These are phyloP conservation scores for Scheffersomyces ergatensis DNA, from an alignment of 805 yeast species.

Conservation along the genomic window DNA sequence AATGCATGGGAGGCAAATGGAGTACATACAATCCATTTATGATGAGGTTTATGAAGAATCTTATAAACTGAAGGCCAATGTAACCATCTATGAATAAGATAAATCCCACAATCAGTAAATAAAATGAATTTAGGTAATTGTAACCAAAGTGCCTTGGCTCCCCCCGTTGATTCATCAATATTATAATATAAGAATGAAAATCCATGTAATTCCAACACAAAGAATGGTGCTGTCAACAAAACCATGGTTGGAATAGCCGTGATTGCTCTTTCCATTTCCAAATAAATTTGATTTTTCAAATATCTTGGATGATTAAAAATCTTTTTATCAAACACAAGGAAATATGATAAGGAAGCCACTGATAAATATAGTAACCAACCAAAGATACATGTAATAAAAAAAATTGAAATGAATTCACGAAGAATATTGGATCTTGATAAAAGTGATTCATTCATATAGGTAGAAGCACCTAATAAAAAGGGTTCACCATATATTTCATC, in stretches of 20 bases:
- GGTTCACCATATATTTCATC: conserved; percentile 63
- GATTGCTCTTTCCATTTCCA: conserved; percentile 78
- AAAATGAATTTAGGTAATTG: conserved; percentile 80
- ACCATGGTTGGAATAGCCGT: conserved; percentile 91
- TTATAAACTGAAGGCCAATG: conserved; percentile 93
- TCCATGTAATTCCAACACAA: conserved; percentile 79
- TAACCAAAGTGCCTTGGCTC: conserved; percentile 58
- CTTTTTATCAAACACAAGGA: conserved; percentile 78
- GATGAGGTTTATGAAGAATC: conserved; percentile 91
- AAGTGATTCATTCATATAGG: conserved; percentile 61
- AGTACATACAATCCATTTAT: conserved; percentile 98
- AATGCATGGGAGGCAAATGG: conserved; percentile 98
- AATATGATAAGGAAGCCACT: conserved; percentile 75
- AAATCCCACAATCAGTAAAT: conserved; percentile 93
- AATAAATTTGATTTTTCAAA: conserved; percentile 84
- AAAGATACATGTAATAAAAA: conserved; percentile 68
- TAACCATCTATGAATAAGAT: conserved; percentile 85
- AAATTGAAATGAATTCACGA: conserved; percentile 69
- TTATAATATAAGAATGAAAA: conserved; percentile 74
- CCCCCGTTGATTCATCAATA: conserved; percentile 61
- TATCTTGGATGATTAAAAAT: conserved; percentile 95
- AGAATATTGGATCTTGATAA: conserved; percentile 69
- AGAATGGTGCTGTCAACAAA: conserved; percentile 83
- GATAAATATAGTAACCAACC: conserved; percentile 82
- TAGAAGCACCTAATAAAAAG: conserved; percentile 51